These are phyloP conservation scores for Orychophragmus violaceus DNA, from an alignment of 345 rosid species.

Conservation along the genomic window DNA sequence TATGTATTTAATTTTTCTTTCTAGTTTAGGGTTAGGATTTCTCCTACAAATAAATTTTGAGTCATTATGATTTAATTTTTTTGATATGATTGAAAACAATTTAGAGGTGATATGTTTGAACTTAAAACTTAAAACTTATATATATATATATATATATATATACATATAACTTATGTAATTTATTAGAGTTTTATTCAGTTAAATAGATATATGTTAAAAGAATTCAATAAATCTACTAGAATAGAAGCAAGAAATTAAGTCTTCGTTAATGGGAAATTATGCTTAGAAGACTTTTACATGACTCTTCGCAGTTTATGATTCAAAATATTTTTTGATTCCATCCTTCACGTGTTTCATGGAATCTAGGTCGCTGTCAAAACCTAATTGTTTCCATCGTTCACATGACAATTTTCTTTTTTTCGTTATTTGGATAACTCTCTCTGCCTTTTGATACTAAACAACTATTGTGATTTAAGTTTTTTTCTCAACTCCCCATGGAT, in stretches of 20 bases:
- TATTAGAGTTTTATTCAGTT: background rate
- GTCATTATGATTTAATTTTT: no score
- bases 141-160: no score
- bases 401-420: background rate
- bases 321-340: background rate
- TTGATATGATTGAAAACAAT: no score
- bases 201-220: no score
- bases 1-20: no score
- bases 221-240: no score
- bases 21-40: no score
- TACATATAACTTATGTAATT: no score
- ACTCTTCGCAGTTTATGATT: background rate
- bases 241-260: background rate
- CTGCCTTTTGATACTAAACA: background rate
- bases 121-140: no score
- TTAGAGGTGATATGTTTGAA: no score
- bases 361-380: background rate
- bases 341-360: slow-evolving; percentile 23
- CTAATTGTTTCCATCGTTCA: background rate
- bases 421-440: background rate
- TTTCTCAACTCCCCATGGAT: no score
- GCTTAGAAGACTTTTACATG: background rate
- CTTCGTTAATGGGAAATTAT: background rate
- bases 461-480: background rate
- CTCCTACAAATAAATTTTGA: no score